These are phyloP conservation scores for Coriaria nepalensis DNA, from an alignment of 306 rosid genomes.

Conservation along the genomic window DNA sequence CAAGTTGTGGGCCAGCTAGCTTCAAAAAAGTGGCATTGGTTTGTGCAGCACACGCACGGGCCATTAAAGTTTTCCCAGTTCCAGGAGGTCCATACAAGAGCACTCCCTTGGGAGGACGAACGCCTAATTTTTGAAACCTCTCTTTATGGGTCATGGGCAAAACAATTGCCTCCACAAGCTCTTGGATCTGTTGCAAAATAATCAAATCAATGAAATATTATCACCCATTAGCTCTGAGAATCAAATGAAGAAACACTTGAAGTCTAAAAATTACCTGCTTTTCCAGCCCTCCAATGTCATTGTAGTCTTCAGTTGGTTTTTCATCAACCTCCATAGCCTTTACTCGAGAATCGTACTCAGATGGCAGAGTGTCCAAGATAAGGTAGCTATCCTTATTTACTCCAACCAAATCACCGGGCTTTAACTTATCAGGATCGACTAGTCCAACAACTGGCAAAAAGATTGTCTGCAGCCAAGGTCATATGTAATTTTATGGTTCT, in stretches of 20 bases:
- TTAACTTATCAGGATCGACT: conserved; percentile 51
- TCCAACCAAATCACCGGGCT: conserved; percentile 19
- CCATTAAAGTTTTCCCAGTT: conserved; percentile 97
- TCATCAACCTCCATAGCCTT: conserved; percentile 98
- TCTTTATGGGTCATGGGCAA: conserved; percentile 96
- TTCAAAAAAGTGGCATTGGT: conserved; percentile 91
- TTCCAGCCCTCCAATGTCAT: conserved; percentile 21
- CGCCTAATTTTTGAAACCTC: conserved; percentile 80
- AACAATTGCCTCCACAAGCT: conserved; percentile 92
- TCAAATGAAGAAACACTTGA: conserved; percentile 1
- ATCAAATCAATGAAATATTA: conserved; percentile 1
- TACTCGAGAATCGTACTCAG: conserved; percentile 31
- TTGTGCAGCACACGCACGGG: conserved; percentile 97
- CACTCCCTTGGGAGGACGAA: conserved; percentile 98
- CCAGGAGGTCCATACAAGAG: conserved; percentile 98
- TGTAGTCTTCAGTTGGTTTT: conserved; percentile 39
- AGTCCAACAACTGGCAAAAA: conserved; percentile 98
- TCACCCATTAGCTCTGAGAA: neutral
- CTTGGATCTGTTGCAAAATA: conserved; percentile 57
- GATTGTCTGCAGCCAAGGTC: conserved; percentile 52
- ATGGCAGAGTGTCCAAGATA: conserved; percentile 16
- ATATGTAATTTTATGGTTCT: conserved; percentile 5
- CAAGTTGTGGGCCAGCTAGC: conserved; percentile 92
- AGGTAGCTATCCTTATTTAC: conserved; percentile 13
- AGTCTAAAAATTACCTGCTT: conserved; percentile 7